A percentile compares a stretch with the other conserved stretches of the same genome.
Conservation (phyloP, 352 stramenopile species). For the Globisporangium heterothallicum region DNA sequence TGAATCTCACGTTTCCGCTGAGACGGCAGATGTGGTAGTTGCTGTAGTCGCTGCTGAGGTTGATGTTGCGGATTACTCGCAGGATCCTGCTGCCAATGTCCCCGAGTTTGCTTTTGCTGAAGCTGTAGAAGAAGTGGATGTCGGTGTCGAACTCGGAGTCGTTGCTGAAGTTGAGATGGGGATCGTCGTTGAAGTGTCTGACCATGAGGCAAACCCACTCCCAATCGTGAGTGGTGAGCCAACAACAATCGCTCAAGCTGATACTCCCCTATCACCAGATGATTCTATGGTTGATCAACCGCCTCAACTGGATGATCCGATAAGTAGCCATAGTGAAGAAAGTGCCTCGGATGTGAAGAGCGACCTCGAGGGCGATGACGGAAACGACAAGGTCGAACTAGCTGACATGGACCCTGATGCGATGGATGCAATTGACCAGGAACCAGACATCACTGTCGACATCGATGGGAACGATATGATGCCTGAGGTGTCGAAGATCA, state of each 20-base stretch:
- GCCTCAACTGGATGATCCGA: not conserved
- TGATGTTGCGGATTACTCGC: not conserved
- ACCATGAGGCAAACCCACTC: constrained; percentile 8
- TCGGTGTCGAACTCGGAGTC: constrained; percentile 10
- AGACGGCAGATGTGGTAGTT: not conserved
- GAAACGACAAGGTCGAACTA: not conserved
- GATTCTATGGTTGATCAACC: not conserved
- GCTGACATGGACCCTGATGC: constrained; percentile 10
- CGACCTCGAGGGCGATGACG: not conserved
- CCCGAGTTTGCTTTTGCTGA: constrained; percentile 10
- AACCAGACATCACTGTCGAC: constrained; percentile 46
- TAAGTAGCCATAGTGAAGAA: not conserved
- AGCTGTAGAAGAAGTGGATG: constrained; percentile 10
- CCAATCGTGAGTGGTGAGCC: not conserved
- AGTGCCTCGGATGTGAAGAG: not conserved
- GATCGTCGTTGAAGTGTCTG: constrained; percentile 24
- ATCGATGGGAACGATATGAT: constrained; percentile 57
- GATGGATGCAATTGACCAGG: constrained; percentile 34
- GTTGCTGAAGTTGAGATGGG: constrained; percentile 29
- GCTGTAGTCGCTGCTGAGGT: too few relatives aligned
- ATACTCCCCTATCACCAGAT: not conserved
- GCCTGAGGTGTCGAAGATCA: constrained; percentile 30
- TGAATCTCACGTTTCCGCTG: not conserved
- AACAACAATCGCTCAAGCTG: constrained; percentile 1
- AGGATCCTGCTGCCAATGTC: constrained; percentile 4